Conservation (phyloP, 2,329 filamentous ascomycete genomes). For the Daldinia eschscholtzii region DNA sequence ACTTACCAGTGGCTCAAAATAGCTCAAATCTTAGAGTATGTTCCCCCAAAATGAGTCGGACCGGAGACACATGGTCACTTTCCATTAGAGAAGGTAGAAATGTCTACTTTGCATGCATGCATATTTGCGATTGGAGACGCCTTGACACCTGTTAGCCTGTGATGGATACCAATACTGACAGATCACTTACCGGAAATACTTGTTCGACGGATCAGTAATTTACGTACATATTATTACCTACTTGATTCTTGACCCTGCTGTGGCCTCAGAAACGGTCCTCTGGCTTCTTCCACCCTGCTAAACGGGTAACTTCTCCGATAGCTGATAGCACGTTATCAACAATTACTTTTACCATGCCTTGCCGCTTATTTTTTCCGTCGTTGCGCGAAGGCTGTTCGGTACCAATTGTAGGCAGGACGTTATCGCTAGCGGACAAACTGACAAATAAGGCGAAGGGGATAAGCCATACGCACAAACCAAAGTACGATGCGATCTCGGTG, state of each 20-base stretch:
- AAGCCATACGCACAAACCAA: slow-evolving; percentile 96
- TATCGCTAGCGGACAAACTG: slow-evolving; percentile 92
- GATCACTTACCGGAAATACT: slow-evolving; percentile 23
- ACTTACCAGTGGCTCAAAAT: slow-evolving; percentile 27
- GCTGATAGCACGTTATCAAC: slow-evolving; percentile 69
- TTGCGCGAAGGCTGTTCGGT: slow-evolving; percentile 71
- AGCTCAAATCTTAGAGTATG: background rate
- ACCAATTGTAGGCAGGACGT: slow-evolving; percentile 92
- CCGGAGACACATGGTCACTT: slow-evolving; percentile 4
- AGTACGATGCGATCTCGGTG: slow-evolving; percentile 94
- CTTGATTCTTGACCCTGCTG: background rate
- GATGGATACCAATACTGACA: background rate
- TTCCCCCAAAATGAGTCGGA: background rate
- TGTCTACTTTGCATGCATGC: slow-evolving; percentile 19
- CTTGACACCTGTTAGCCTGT: slow-evolving; percentile 21
- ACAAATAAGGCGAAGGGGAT: slow-evolving; percentile 97
- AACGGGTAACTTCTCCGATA: slow-evolving; percentile 61
- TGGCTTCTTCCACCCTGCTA: slow-evolving; percentile 58
- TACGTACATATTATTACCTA: slow-evolving; percentile 27
- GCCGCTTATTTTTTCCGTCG: slow-evolving; percentile 65
- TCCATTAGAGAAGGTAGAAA: slow-evolving; percentile 12
- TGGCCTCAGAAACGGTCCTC: slow-evolving; percentile 54
- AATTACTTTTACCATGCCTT: slow-evolving; percentile 75
- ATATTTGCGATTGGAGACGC: slow-evolving; percentile 1
- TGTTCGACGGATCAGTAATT: background rate